Evolutionary conservation across 1,284 basidiomycete genomes (phyloP).

Genomic region (Ceratobasidium sp.): DNA sequence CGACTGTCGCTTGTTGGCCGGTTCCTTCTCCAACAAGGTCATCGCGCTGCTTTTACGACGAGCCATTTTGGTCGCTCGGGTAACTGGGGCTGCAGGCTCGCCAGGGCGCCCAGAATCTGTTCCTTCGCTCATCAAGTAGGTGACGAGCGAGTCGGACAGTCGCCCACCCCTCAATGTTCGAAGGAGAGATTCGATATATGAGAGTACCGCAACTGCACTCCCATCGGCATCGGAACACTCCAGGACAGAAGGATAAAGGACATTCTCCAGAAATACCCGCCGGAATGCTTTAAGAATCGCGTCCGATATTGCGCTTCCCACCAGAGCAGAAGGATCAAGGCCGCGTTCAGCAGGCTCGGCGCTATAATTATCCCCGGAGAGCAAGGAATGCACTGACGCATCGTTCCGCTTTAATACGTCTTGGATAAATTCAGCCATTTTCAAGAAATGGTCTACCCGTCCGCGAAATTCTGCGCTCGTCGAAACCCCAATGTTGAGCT

Average conservation of each 20-base stretch:
- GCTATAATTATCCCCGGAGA: slow-evolving; percentile 45
- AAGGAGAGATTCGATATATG: slow-evolving; percentile 92
- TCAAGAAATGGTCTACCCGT: slow-evolving; percentile 87
- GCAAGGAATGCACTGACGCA: not conserved
- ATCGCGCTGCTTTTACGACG: slow-evolving; percentile 84
- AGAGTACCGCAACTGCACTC: slow-evolving; percentile 94
- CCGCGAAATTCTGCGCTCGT: slow-evolving; percentile 76
- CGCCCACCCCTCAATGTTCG: slow-evolving; percentile 74
- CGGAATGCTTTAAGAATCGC: slow-evolving; percentile 83
- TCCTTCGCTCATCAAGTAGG: slow-evolving; percentile 83
- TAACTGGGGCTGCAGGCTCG: slow-evolving; percentile 38
- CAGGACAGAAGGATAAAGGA: slow-evolving; percentile 90
- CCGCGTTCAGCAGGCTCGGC: slow-evolving; percentile 38
- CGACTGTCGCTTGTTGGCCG: slow-evolving; percentile 64
- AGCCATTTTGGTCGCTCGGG: slow-evolving; percentile 54
- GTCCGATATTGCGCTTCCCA: slow-evolving; percentile 79
- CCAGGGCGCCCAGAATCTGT: slow-evolving; percentile 53
- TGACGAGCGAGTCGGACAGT: slow-evolving; percentile 72
- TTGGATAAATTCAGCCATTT: slow-evolving; percentile 89
- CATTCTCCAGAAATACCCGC: slow-evolving; percentile 89
- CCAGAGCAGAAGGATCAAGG: slow-evolving; percentile 65
- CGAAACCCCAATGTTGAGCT: slow-evolving; percentile 65
- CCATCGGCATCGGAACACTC: slow-evolving; percentile 94
- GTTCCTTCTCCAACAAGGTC: slow-evolving; percentile 82
- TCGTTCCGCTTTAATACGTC: slow-evolving; percentile 77